Evolutionary conservation across 257 asterid genomes (phyloP).

Genomic region (Lycium barbarum): DNA sequence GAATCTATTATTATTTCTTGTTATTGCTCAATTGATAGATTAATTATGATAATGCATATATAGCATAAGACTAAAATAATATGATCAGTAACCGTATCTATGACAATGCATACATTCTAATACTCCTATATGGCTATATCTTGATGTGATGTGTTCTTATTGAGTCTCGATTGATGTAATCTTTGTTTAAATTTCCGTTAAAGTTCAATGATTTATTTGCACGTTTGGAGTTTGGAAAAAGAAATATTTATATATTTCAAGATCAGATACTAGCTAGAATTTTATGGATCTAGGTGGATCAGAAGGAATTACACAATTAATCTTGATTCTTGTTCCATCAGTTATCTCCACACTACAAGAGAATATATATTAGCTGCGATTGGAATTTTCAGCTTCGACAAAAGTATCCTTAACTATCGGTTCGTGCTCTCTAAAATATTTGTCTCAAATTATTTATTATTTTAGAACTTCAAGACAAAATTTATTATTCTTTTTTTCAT

Average conservation of each 20-base stretch:
- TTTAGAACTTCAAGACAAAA: no score
- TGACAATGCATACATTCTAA: not conserved
- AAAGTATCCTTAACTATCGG: no score
- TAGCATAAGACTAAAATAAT: not conserved
- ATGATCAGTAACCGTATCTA: not conserved
- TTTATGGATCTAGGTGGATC: not conserved
- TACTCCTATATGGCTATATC: not conserved
- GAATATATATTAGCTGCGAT: no score
- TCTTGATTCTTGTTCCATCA: no score
- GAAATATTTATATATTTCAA: not conserved
- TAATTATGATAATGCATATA: not conserved
- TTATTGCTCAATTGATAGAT: conserved; percentile 5
- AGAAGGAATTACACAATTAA: not conserved
- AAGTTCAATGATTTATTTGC: not conserved
- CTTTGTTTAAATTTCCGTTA: not conserved
- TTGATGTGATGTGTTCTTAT: not conserved
- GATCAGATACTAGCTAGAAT: not conserved
- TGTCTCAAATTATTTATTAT: no score
- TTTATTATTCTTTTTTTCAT: no score
- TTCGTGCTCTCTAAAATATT: no score
- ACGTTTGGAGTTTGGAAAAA: not conserved
- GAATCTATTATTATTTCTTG: not conserved
- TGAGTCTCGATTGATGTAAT: not conserved
- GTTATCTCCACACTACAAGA: no score
- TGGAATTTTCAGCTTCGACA: no score